A percentile compares a stretch with the other conserved stretches of the same genome.
Evolutionary conservation across 768 basidiomycete species (phyloP).

Genomic region (Botryobasidium botryosum): DNA sequence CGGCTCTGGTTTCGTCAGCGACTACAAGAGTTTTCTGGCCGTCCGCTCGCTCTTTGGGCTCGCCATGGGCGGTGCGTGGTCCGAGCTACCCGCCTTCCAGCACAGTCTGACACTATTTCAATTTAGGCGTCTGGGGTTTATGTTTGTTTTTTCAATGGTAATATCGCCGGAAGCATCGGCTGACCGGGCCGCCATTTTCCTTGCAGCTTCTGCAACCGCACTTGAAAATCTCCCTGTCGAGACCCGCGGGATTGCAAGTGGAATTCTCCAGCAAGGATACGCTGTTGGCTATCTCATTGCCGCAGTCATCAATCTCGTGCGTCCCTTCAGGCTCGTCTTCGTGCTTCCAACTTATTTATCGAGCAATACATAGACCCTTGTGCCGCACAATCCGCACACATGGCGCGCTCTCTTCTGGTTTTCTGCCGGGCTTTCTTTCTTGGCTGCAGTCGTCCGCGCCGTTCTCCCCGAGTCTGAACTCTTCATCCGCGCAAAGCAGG

Average conservation of each 20-base stretch:
- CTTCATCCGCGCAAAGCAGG: conserved; percentile 18
- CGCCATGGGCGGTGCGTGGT: conserved; percentile 51
- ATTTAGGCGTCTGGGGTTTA: conserved; percentile 60
- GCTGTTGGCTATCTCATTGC: conserved; percentile 55
- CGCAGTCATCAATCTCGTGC: conserved; percentile 57
- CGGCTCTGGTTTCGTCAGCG: conserved; percentile 63
- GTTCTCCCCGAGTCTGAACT: conserved; percentile 24
- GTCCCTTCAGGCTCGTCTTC: conserved; percentile 22
- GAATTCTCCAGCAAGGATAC: conserved; percentile 79
- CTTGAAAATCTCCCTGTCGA: conserved; percentile 83
- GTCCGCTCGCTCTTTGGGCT: conserved; percentile 61
- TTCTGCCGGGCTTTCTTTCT: conserved; percentile 22
- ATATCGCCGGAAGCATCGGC: too few relatives aligned
- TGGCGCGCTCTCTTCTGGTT: conserved; percentile 26
- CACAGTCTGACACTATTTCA: neutral
- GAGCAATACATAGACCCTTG: conserved; percentile 10
- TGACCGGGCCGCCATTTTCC: too few relatives aligned
- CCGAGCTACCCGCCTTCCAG: too few relatives aligned
- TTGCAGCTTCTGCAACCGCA: conserved; percentile 56
- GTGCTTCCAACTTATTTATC: neutral
- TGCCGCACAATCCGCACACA: conserved; percentile 17
- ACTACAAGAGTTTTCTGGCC: conserved; percentile 63
- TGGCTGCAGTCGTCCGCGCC: conserved; percentile 24
- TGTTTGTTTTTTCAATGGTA: too few relatives aligned
- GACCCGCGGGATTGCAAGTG: conserved; percentile 68